These are phyloP conservation scores for Teratosphaeria epicoccoides DNA, from an alignment of 2,329 filamentous ascomycete genomes.

Conservation along the genomic window DNA sequence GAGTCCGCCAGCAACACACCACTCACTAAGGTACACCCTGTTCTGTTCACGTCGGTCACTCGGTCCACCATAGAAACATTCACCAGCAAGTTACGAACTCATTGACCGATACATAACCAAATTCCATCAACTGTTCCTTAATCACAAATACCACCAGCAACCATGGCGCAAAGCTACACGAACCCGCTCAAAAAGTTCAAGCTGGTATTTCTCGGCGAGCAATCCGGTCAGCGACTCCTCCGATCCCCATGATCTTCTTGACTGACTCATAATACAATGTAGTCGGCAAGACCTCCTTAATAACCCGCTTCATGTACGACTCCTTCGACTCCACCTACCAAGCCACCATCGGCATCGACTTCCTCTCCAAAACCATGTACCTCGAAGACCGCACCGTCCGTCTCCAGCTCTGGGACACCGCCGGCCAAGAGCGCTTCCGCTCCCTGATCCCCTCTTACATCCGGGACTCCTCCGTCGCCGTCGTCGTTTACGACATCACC, in stretches of 20 bases:
- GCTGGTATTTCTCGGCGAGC: slow-evolving; percentile 96
- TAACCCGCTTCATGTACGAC: slow-evolving; percentile 99
- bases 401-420: slow-evolving; percentile 96
- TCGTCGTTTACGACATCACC: slow-evolving; percentile 95
- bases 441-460: slow-evolving; percentile 97
- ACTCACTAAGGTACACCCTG: neutral
- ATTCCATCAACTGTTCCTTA: neutral
- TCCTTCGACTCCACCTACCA: slow-evolving; percentile 99
- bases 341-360: slow-evolving; percentile 98
- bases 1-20: neutral
- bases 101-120: neutral
- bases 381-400: slow-evolving; percentile 96
- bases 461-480: slow-evolving; percentile 91
- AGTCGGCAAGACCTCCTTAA: slow-evolving; percentile 98
- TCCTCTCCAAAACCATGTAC: slow-evolving; percentile 99
- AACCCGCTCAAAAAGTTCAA: slow-evolving; percentile 99
- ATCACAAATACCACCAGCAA: neutral
- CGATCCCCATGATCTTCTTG: neutral
- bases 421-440: slow-evolving; percentile 93
- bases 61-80: neutral
- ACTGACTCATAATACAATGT: slow-evolving; percentile 6
- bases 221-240: slow-evolving; percentile 65
- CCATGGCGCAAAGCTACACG: slow-evolving; percentile 53
- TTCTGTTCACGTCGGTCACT: neutral
- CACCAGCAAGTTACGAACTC: neutral